Evolutionary conservation across 2,329 filamentous ascomycete genomes (phyloP), one percentile per base, ranked within the genome.

Genomic region (Pestalotiopsis sp.): DNA sequence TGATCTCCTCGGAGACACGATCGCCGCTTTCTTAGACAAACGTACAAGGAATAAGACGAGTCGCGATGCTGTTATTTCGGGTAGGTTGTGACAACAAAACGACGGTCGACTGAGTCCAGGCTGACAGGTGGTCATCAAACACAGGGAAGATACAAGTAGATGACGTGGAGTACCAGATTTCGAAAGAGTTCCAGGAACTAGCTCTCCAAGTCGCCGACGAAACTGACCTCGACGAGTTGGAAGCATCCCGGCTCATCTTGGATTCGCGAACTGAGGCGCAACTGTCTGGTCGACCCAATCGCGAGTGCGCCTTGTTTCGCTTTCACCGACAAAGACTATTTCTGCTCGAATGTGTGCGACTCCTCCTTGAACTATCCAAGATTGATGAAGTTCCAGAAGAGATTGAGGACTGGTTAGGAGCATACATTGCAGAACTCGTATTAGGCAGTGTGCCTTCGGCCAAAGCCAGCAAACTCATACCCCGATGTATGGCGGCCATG

Each of bases 241-340:
- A 96, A 74, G 92, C 95, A 20, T 93, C 94, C 11, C 87, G 88
- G 72, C 87, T 96, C 64, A 89, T 97, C 68, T 83, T 97, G 65
- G 90, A 91, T 67, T 90, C 93, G 20, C 88, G 93, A 76, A 87
- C 90, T 49, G 91, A 95, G 73, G 86, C 90, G 17, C 85, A 88
- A 59, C 84, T 88, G 17, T 84, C 94, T 4, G 93, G 93, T 70
- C 89, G 93, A 27, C 87, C 93, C 3, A 86, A 93, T 69, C 86
- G 94, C 67, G 91, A 95, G 78, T 92, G 92, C 73, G 92, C 92
- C 69, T 88, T 98, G 72, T 92, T 98, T 76, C 90, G 91, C 72
- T 97, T 97, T 79, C 95, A 99, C 80, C 91, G 95, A 74, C 90
- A 93, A 73, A 90, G 95, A 72, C 92, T 93, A 76, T 94, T 92